phyloP scores from a whole-genome alignment of 2,329 filamentous ascomycete species.

The Clarireedia paspali region DNA sequence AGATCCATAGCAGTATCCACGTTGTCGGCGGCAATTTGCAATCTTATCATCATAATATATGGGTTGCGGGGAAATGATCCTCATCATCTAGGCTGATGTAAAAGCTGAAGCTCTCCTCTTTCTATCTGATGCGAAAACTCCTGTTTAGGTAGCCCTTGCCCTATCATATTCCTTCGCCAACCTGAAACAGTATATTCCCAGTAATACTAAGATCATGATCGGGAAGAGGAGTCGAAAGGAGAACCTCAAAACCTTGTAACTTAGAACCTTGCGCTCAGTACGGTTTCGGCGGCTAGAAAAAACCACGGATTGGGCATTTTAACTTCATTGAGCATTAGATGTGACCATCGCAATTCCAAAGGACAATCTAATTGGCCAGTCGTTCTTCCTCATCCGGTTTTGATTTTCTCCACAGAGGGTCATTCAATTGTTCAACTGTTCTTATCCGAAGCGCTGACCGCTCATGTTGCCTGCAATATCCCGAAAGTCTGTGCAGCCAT shows the following conservation, averaged over 20 bases:
- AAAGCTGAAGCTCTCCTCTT: background rate
- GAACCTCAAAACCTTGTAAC: no score
- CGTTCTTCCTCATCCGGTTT: background rate
- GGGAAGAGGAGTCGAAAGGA: background rate
- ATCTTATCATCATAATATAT: background rate
- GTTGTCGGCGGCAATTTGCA: constrained; percentile 5
- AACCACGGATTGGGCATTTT: constrained; percentile 31
- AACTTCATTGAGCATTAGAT: background rate
- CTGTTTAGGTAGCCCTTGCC: background rate
- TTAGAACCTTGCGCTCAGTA: background rate
- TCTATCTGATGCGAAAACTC: background rate
- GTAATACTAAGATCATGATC: background rate
- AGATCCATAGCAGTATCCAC: background rate
- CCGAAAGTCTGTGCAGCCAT: constrained; percentile 18
- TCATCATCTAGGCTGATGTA: constrained; percentile 1
- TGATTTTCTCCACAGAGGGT: constrained; percentile 8
- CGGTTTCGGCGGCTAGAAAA: constrained; percentile 37
- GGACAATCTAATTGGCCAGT: constrained; percentile 13
- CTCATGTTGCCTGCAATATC: constrained; percentile 10
- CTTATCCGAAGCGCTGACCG: constrained; percentile 17
- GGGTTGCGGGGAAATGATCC: constrained; percentile 4
- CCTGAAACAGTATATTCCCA: background rate
- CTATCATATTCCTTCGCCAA: background rate
- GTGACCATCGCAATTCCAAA: background rate
- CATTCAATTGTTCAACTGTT: constrained; percentile 21